Evolutionary conservation across 148 eudicot species (phyloP).

Genomic region (Talinum fruticosum): DNA sequence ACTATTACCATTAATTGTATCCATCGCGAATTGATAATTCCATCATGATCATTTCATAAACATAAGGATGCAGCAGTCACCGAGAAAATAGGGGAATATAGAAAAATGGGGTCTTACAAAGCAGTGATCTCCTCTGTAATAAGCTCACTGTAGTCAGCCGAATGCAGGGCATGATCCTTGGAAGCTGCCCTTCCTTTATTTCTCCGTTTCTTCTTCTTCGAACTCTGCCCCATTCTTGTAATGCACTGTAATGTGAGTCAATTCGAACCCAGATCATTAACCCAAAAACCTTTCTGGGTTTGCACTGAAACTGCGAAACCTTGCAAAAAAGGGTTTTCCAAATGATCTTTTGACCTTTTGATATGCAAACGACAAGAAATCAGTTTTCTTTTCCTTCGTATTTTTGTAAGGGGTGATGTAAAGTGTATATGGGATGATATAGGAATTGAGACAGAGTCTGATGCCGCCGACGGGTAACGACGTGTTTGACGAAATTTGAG

Average conservation of each 20-base stretch:
- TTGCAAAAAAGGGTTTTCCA: neutral
- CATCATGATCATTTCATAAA: neutral
- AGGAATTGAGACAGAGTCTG: too few species aligned
- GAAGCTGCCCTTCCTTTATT: slow-evolving; percentile 54
- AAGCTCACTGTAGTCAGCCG: slow-evolving; percentile 47
- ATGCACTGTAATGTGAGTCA: neutral
- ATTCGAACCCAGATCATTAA: slow-evolving; percentile 13
- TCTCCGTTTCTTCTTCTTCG: slow-evolving; percentile 88
- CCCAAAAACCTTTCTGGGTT: neutral
- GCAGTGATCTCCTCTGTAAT: slow-evolving; percentile 84
- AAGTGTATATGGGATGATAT: too few species aligned
- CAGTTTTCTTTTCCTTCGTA: too few species aligned
- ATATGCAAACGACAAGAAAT: neutral
- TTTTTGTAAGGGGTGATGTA: too few species aligned
- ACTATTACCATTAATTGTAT: neutral
- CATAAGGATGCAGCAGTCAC: neutral
- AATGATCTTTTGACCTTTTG: neutral
- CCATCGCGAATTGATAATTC: neutral
- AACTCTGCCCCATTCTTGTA: slow-evolving; percentile 58
- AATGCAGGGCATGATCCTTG: slow-evolving; percentile 54
- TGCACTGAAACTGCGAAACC: neutral
- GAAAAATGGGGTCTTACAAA: slow-evolving; percentile 41
- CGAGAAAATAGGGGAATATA: neutral
- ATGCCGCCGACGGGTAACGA: too few species aligned
- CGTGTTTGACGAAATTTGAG: too few species aligned